Percentiles rank a stretch among this genome's conserved stretches.
phyloP scores from a whole-genome alignment of 2,329 filamentous ascomycete species.

The Ceratocystis lukuohia region DNA sequence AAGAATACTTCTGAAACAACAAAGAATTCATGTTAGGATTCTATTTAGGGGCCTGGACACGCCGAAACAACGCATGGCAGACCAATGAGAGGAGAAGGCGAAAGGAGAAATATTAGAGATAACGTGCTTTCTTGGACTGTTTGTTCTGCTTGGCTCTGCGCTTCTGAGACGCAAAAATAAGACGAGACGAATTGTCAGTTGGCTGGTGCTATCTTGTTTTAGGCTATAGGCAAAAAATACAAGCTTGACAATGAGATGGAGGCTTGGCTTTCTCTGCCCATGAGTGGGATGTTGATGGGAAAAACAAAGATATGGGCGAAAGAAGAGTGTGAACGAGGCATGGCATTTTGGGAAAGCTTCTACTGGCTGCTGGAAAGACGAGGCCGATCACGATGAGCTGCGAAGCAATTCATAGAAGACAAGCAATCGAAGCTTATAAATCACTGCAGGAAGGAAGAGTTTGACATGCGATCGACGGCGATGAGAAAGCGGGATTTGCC shows the following conservation, averaged over 20 bases:
- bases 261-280: background rate
- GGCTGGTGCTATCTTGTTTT: background rate
- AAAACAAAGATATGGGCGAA: background rate
- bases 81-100: background rate
- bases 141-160: background rate
- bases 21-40: background rate
- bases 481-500: background rate
- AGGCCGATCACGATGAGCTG: too few relatives aligned
- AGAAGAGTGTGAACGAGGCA: background rate
- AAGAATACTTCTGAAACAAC: background rate
- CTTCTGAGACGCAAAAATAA: background rate
- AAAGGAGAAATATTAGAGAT: background rate
- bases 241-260: background rate
- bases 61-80: background rate
- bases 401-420: too few relatives aligned
- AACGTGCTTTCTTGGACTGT: background rate
- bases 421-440: too few relatives aligned
- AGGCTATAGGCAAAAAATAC: background rate
- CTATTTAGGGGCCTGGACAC: background rate
- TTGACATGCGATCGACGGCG: background rate
- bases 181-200: slow-evolving; percentile 2
- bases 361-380: too few relatives aligned
- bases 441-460: background rate
- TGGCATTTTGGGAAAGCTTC: background rate
- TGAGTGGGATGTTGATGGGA: background rate